phyloP scores from a whole-genome alignment of 495 filamentous ascomycete genomes.

The Tetracladium setigerum region DNA sequence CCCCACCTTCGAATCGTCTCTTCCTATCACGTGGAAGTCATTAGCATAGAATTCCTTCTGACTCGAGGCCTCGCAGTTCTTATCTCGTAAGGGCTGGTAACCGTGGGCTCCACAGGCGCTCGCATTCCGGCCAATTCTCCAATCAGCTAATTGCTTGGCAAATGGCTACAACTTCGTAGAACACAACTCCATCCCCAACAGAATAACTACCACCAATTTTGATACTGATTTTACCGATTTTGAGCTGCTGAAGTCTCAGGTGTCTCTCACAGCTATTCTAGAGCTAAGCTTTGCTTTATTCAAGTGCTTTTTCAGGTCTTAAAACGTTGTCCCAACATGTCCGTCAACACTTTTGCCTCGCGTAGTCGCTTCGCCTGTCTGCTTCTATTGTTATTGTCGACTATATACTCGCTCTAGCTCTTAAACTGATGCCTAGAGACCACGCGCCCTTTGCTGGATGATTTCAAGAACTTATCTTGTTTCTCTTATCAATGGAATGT shows the following conservation, averaged over 20 bases:
- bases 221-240: background rate
- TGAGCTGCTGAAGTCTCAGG: background rate
- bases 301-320: background rate
- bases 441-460: no score
- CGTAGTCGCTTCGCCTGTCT: background rate
- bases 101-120: constrained; percentile 15
- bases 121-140: constrained; percentile 18
- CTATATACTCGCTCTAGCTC: background rate
- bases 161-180: constrained; percentile 8
- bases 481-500: constrained; percentile 17
- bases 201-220: background rate
- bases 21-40: no score
- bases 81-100: constrained; percentile 12
- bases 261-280: background rate
- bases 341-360: background rate
- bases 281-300: background rate
- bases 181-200: background rate
- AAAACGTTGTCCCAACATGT: background rate
- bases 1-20: no score
- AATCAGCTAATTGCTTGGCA: constrained; percentile 2
- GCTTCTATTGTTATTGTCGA: background rate
- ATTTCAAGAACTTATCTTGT: background rate
- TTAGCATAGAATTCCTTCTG: no score
- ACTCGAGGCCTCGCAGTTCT: background rate
- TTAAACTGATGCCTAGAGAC: no score